Percentiles rank a stretch among this genome's conserved stretches.
Conservation (phyloP, 73 alveolate species). For the Paramecium tetraurelia region DNA sequence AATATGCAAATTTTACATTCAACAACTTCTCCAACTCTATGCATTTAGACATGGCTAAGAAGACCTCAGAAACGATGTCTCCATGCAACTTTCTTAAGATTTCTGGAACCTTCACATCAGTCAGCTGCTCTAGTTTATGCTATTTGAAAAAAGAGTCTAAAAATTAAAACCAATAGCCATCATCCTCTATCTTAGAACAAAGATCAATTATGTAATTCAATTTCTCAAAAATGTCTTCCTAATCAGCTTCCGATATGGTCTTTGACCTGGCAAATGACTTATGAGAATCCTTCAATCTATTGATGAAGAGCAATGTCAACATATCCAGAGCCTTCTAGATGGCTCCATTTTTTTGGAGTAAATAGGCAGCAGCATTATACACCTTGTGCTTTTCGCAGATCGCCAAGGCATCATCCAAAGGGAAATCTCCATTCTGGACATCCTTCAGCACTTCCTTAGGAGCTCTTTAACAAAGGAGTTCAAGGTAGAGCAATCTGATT, state of each 20-base stretch:
- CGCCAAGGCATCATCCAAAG: conserved; percentile 24
- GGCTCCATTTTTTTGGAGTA: conserved; percentile 14
- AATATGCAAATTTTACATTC: neutral
- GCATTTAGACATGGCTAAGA: conserved; percentile 15
- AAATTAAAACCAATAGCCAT: neutral
- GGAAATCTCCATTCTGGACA: neutral
- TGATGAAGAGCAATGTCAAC: neutral
- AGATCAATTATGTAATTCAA: neutral
- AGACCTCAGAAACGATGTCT: conserved; percentile 19
- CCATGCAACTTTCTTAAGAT: neutral
- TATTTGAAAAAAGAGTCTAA: conserved; percentile 10
- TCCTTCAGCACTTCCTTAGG: conserved; percentile 12
- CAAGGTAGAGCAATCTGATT: neutral
- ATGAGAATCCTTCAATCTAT: conserved; percentile 24
- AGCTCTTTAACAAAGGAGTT: neutral
- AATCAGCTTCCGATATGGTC: neutral
- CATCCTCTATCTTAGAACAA: neutral
- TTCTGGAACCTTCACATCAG: conserved; percentile 14
- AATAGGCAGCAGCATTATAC: conserved; percentile 13
- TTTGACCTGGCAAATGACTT: conserved; percentile 16
- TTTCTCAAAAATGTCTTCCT: neutral
- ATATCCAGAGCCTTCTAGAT: conserved; percentile 26
- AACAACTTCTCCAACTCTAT: neutral
- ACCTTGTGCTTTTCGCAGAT: neutral
- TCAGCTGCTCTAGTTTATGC: neutral